A percentile compares a stretch with the other conserved stretches of the same genome.
Conservation (phyloP, 768 basidiomycete species). For the Lentinula detonsa region DNA sequence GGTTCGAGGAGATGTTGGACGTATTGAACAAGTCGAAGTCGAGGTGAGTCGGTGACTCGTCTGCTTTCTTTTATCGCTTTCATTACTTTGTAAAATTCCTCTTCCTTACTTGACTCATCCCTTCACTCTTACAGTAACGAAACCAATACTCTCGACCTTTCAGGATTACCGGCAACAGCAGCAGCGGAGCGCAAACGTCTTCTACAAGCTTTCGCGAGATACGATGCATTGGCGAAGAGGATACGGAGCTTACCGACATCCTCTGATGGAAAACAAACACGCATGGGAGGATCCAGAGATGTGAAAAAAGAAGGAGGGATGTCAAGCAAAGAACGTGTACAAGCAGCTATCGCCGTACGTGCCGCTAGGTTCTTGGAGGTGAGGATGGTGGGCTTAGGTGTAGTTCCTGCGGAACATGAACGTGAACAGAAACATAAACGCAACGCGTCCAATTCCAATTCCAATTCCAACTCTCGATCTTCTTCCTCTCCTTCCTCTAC, state of each 20-base stretch:
- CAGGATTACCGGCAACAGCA: conserved; percentile 55
- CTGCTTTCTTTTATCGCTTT: neutral
- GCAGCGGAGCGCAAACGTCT: conserved; percentile 71
- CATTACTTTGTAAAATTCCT: neutral
- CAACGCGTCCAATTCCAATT: neutral
- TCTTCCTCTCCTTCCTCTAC: neutral
- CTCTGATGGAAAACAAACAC: no score
- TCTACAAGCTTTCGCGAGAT: conserved; percentile 79
- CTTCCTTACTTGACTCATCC: conserved; percentile 28
- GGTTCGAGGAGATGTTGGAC: conserved; percentile 81
- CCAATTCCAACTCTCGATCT: neutral
- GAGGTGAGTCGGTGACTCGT: conserved; percentile 11
- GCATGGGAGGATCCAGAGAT: conserved; percentile 16
- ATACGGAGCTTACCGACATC: conserved; percentile 63
- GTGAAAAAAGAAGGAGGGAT: conserved; percentile 28
- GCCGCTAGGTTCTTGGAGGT: conserved; percentile 55
- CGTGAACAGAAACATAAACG: neutral
- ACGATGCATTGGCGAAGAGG: conserved; percentile 83
- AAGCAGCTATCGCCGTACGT: conserved; percentile 70
- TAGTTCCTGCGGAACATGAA: neutral
- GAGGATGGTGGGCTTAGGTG: conserved; percentile 2
- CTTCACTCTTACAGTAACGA: neutral
- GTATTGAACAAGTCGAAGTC: conserved; percentile 45
- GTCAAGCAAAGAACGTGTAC: conserved; percentile 73
- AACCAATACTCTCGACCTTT: neutral